Base-by-base conservation (phyloP, 2,329 filamentous ascomycete species). In the Atkinsonella hypoxylon region DNA sequence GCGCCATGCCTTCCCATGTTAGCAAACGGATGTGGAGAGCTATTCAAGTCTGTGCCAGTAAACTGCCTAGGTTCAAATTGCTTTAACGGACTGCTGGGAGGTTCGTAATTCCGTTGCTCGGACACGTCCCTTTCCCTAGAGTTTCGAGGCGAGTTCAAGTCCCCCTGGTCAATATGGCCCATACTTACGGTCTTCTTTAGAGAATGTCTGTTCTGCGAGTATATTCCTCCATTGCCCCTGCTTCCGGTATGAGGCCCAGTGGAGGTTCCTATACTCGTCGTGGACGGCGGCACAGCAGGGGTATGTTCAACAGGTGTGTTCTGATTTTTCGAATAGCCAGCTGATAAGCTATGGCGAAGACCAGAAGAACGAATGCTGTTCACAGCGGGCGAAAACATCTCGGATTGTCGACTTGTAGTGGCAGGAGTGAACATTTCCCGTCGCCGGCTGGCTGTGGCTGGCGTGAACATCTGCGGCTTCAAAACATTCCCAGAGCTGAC, bases 171-270 rank as follows among this genome's bases (percentile, higher is more conserved):
- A 42, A 81, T 71, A 51, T 86, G 66, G 67, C 79, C 67, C 70
- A 87, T 58, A 73, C 81, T 81, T 13, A 72, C 72, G 2, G 86
- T 76, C 64, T 95, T 95, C 59, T 89, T 85, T 12, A 97, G 67
- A 0, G 91, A 91, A 11, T 88, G 95, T 40, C 83, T 85, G 6
- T 82, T 82, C 64, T 95, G 88, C 6, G 78, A 84, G 64, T 83
- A 89, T 1, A 94, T 76, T 13, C 90, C 89, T 47, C 95, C 71
- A 62, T 78, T 91, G 2, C 90, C 89, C 15, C 89, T 89, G 62
- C 70, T 71, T 52, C 60, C 64, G 4, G 58, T 49, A 8, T 54
- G 62, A 1, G 62, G 51, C 46, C 55, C 57, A 5, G 59, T 59
- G 13, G 63, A 52, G 22, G 56, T 56, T 15, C 56, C 39, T 26